Evolutionary conservation across 305 asterid species (phyloP), one percentile per base, ranked within the genome.

Genomic region (Nicotiana rustica): DNA sequence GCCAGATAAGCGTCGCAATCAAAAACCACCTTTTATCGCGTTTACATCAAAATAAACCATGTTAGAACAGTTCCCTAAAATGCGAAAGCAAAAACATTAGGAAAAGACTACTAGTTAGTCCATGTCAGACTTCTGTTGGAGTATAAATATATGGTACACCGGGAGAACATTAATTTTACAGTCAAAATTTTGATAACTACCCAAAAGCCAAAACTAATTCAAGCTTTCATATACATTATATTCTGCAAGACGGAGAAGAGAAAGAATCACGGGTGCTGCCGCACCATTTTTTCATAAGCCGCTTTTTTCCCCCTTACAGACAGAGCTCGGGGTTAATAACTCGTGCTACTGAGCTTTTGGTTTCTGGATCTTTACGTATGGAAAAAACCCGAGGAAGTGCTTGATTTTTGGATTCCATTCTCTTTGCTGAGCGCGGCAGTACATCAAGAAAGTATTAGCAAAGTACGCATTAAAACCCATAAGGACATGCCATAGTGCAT

Each of bases 381-480:
- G 98, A 79, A 95, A 85, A 79, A 89, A 78, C 38, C 95, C 94
- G 78, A 90, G 19, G 19, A 88, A 87, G 89, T 90, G 88, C 55
- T 85, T 83, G 33, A 93, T 91, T 75, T 85, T 89, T 6, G 98
- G 98, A 67, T 90, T 82, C 98, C 98, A 95, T 36, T 89, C 97
- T 44, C 97, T 88, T 85, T 95, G 98, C 84, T 88, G 93, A 71
- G 98, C 98, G 18, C 98, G 98, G 52, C 98, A 94, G 86, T 87
- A 93, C 98, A 94, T 94, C 82, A 93, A 79, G 88, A 94, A 94
- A 0, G 92, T 88, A 78, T 95, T 95, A 49, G 98, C 98, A 2
- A 88, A 95, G 85, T 93, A 93, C 0, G 96, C 92, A 73, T 95
- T 95, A 87, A 93, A 93, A 41, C 96, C 97, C 98, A 93, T 93